A percentile compares a stretch with the other conserved stretches of the same genome.
Conservation (phyloP, 1,284 basidiomycete genomes). For the Vanrija pseudolonga region DNA sequence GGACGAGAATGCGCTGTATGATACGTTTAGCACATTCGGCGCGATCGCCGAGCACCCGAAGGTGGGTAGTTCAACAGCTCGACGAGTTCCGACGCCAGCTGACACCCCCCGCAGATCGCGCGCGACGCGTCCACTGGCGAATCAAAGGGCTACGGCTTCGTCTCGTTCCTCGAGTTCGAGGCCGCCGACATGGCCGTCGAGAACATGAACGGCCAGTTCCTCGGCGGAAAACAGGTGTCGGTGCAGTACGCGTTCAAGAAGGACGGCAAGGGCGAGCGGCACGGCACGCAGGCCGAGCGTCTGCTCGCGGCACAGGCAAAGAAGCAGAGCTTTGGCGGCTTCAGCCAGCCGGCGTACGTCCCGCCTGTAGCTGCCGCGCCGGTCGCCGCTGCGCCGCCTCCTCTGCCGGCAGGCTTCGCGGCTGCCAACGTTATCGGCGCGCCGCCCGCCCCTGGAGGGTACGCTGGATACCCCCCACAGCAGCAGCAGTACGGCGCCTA, state of each 20-base stretch:
- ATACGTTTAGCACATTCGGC: constrained; percentile 93
- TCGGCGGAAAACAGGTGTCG: constrained; percentile 95
- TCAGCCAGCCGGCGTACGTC: constrained; percentile 29
- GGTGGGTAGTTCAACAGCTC: no score
- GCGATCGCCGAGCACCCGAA: constrained; percentile 91
- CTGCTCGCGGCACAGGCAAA: constrained; percentile 91
- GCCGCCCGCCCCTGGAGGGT: constrained; percentile 15
- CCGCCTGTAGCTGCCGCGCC: constrained; percentile 52
- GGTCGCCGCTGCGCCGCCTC: constrained; percentile 7
- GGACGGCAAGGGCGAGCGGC: constrained; percentile 95
- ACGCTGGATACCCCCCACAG: neutral
- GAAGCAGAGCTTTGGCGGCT: constrained; percentile 49
- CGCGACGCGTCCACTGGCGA: constrained; percentile 77
- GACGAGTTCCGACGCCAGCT: neutral
- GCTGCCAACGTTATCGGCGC: constrained; percentile 14
- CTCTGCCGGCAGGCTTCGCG: constrained; percentile 52
- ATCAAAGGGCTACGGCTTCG: constrained; percentile 95
- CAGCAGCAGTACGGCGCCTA: constrained; percentile 12
- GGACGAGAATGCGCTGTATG: constrained; percentile 86
- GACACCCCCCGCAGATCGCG: constrained; percentile 62
- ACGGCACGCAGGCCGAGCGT: constrained; percentile 91
- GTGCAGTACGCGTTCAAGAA: constrained; percentile 99
- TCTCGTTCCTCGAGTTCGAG: constrained; percentile 95
- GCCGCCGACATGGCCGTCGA: constrained; percentile 94
- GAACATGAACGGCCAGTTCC: constrained; percentile 93